Percentiles rank a stretch among this genome's conserved stretches.
Conservation (phyloP, 139 green algal genomes). For the Dunaliella primolecta region DNA sequence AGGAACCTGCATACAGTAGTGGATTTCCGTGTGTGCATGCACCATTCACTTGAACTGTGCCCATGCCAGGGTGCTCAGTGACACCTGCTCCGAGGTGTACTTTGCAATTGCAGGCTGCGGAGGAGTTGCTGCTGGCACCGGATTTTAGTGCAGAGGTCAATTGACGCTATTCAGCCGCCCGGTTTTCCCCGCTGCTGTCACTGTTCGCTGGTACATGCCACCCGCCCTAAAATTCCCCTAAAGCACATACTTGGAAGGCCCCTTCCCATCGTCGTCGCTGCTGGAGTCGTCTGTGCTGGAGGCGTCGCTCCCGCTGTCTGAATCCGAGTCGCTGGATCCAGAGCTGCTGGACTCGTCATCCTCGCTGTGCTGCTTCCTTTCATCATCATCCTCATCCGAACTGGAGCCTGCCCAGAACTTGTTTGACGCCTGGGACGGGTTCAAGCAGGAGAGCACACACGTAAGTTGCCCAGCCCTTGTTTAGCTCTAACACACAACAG, state of each 20-base stretch:
- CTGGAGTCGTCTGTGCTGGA: not conserved
- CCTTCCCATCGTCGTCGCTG: not conserved
- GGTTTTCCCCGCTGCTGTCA: not conserved
- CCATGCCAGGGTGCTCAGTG: too few species aligned
- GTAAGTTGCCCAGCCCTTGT: too few species aligned
- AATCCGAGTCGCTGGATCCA: not conserved
- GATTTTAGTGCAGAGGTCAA: too few species aligned
- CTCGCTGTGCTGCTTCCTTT: not conserved
- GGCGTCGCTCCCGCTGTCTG: not conserved
- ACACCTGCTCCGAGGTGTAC: too few species aligned
- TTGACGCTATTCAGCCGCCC: too few species aligned
- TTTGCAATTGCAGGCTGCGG: too few species aligned
- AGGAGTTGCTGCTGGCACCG: too few species aligned
- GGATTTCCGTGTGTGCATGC: too few species aligned
- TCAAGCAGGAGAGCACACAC: not conserved
- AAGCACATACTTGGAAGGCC: not conserved
- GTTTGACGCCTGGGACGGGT: slow-evolving; percentile 6
- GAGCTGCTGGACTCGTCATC: not conserved
- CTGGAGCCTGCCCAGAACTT: slow-evolving; percentile 15
- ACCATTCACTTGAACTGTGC: too few species aligned
- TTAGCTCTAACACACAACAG: not conserved
- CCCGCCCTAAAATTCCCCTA: not conserved
- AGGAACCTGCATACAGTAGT: slow-evolving; percentile 66
- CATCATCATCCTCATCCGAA: slow-evolving; percentile 16
- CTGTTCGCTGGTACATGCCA: not conserved